A percentile compares a stretch with the other conserved stretches of the same genome.
These are phyloP conservation scores for Candida silvicultrix DNA, from an alignment of 805 yeast species.

Conservation along the genomic window DNA sequence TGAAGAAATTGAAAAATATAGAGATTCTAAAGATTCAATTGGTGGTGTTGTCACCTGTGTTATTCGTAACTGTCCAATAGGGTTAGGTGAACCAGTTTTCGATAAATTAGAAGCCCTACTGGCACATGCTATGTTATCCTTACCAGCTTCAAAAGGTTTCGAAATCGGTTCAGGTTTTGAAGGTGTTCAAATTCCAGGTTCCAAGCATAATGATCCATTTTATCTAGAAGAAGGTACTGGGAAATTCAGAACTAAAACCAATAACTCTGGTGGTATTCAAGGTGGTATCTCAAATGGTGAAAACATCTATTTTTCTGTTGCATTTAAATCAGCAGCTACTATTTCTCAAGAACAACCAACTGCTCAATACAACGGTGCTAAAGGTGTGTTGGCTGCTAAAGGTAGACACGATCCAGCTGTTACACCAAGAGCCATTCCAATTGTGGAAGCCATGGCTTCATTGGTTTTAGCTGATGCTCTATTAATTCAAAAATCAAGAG, in stretches of 20 bases:
- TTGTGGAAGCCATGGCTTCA: slow-evolving; percentile 98
- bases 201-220: slow-evolving; percentile 90
- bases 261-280: slow-evolving; percentile 95
- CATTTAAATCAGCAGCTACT: slow-evolving; percentile 98
- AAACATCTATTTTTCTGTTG: slow-evolving; percentile 87
- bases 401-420: slow-evolving; percentile 99
- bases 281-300: slow-evolving; percentile 98
- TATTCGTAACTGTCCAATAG: slow-evolving; percentile 85
- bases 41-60: slow-evolving; percentile 99
- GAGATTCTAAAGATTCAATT: slow-evolving; percentile 85
- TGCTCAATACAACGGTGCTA: slow-evolving; percentile 80
- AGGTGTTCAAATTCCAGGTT: slow-evolving; percentile 88
- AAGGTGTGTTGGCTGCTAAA: slow-evolving; percentile 86
- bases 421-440: slow-evolving; percentile 97
- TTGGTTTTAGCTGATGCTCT: slow-evolving; percentile 83
- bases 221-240: slow-evolving; percentile 50
- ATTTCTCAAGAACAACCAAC: slow-evolving; percentile 91
- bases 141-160: slow-evolving; percentile 97
- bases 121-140: slow-evolving; percentile 97
- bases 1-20: slow-evolving; percentile 76
- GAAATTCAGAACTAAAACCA: slow-evolving; percentile 77
- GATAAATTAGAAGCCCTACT: slow-evolving; percentile 92
- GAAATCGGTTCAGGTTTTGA: slow-evolving; percentile 96
- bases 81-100: slow-evolving; percentile 97
- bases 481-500: slow-evolving; percentile 82